Evolutionary conservation across 768 basidiomycete genomes (phyloP), one percentile per base, ranked within the genome.

Genomic region (Solioccasus polychromus): DNA sequence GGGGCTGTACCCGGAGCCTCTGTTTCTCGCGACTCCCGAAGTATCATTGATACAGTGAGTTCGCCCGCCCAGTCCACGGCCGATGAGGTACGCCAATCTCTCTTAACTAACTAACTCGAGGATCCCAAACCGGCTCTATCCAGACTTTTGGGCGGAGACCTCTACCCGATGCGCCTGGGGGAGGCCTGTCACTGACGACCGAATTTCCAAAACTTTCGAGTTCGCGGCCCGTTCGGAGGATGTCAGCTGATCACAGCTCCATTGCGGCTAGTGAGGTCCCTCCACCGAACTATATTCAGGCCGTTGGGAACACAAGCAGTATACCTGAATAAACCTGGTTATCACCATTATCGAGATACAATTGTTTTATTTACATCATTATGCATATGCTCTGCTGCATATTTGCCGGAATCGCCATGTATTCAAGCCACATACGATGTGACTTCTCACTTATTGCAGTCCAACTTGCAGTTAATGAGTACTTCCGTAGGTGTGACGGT

Each of bases 211-310:
- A 51, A 35, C 39, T 53, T 28, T 31, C 25, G 11, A 31, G 26
- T n/a, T 8, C 17, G 20, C 51, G 25, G 35, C 53, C 8, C 30
- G 43, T 23, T 34, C 48, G n/a, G 36, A 42, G 39, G 12, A 24
- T 36, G 14, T 25, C 52, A 8, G n/a, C 9, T n/a, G 43, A 50
- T 36, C 42, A 8, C 18, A 32, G 9, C 38, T 65, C 63, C 20
- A 19, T 51, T 29, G 38, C 45, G 20, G 10, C 19, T 8, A 51
- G 51, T 24, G 60, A 60, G n/a, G 44, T 42, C 20, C 56, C 63
- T 5, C 59, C 61, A 10, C 55, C 63, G 0, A 48, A 60, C 36
- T 64, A 64, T 26, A 45, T 11, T 17, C 59, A 64, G 38, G 59
- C 48, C 5, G 47, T 24, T 31, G 47, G 39, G 34, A 43, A 41